These are phyloP conservation scores for Xylaria sp. DNA, from an alignment of 2,329 filamentous ascomycete genomes.

Conservation along the genomic window DNA sequence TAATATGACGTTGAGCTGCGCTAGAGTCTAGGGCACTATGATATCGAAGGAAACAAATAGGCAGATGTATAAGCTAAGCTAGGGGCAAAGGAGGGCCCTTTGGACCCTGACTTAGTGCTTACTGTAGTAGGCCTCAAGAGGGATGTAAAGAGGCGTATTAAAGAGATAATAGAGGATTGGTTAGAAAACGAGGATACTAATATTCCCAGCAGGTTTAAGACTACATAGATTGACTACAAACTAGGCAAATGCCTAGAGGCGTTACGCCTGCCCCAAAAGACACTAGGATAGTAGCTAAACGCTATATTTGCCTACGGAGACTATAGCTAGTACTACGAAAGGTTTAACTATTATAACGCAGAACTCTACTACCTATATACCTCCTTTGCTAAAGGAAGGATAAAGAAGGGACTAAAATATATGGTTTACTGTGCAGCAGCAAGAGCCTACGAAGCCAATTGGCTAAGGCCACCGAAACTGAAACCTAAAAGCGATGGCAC, in stretches of 20 bases:
- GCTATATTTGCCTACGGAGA: not conserved
- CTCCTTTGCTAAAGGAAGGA: not conserved
- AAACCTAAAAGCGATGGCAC: not conserved
- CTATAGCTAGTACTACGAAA: constrained; percentile 4
- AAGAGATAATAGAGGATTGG: not conserved
- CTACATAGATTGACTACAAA: not conserved
- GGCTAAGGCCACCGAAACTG: not conserved
- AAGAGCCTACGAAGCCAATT: not conserved
- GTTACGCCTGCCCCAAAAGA: not conserved
- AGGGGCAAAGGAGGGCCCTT: too few species aligned
- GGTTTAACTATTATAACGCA: not conserved
- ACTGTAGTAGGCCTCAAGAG: not conserved
- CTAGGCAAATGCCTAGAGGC: not conserved
- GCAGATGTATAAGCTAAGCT: not conserved
- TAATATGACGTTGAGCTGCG: not conserved
- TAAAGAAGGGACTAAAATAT: not conserved
- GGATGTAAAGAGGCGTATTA: not conserved
- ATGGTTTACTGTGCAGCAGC: not conserved
- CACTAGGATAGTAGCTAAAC: not conserved
- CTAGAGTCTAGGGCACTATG: not conserved
- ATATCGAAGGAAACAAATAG: not conserved
- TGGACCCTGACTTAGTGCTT: too few species aligned
- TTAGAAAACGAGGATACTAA: not conserved
- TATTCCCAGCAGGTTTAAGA: not conserved
- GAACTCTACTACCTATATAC: not conserved